These are phyloP conservation scores for Psilocybe cubensis DNA, from an alignment of 768 basidiomycete species.

Conservation along the genomic window DNA sequence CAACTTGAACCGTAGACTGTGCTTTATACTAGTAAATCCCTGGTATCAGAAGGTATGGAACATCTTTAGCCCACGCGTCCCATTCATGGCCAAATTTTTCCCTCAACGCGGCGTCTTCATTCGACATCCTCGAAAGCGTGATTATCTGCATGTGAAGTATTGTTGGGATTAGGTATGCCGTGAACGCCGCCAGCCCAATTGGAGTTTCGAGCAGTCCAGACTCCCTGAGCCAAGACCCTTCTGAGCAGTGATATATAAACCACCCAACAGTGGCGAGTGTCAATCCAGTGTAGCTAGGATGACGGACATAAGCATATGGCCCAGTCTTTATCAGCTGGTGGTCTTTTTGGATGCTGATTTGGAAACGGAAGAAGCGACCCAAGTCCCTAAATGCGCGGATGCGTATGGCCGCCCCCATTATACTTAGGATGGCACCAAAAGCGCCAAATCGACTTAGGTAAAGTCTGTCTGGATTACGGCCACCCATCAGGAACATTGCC, in stretches of 20 bases:
- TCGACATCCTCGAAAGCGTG: conserved; percentile 34
- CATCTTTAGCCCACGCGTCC: conserved; percentile 44
- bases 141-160: conserved; percentile 22
- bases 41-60: conserved; percentile 51
- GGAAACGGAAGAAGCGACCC: conserved; percentile 23
- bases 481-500: neutral
- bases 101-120: conserved; percentile 45
- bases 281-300: conserved; percentile 47
- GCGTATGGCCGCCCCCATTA: conserved; percentile 10
- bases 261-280: conserved; percentile 19
- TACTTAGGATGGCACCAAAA: conserved; percentile 11
- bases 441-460: neutral
- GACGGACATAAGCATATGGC: conserved; percentile 46
- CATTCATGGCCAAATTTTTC: conserved; percentile 43
- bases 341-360: conserved; percentile 38
- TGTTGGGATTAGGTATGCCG: conserved; percentile 28
- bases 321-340: conserved; percentile 46
- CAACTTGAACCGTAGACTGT: neutral
- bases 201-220: conserved; percentile 29
- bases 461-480: conserved; percentile 5
- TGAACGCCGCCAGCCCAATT: conserved; percentile 29
- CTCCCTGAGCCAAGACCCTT: conserved; percentile 21
- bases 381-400: conserved; percentile 15
- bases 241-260: conserved; percentile 15
- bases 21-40: conserved; percentile 38